Percentiles rank a stretch among this genome's conserved stretches.
Evolutionary conservation across 139 green algal genomes (phyloP).

Genomic region (Chlorella sp.): DNA sequence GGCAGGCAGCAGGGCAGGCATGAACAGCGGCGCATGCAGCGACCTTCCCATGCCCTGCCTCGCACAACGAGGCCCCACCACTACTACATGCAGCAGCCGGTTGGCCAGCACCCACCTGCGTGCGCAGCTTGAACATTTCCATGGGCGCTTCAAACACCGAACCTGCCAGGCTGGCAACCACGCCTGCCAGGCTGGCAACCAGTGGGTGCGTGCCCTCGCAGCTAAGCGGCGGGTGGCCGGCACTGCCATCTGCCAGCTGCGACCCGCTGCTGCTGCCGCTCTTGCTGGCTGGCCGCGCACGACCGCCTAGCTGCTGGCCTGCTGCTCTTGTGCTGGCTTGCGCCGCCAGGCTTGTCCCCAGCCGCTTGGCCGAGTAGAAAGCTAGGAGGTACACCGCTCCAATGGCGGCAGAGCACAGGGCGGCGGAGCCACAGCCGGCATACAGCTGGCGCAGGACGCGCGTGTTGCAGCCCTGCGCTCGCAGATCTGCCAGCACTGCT

Average conservation of each 20-base stretch:
- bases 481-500: constrained; percentile 51
- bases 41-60: neutral
- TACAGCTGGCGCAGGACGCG: constrained; percentile 50
- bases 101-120: constrained; percentile 38
- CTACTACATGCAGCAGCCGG: neutral
- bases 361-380: constrained; percentile 49
- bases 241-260: constrained; percentile 12
- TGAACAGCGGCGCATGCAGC: neutral
- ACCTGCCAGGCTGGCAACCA: constrained; percentile 31
- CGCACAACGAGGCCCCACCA: neutral
- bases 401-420: constrained; percentile 59
- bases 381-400: constrained; percentile 66
- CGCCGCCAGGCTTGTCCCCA: constrained; percentile 8
- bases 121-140: constrained; percentile 72
- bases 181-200: constrained; percentile 34
- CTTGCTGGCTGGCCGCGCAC: neutral
- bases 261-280: neutral
- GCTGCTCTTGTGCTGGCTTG: neutral
- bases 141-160: constrained; percentile 61
- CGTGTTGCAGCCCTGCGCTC: neutral
- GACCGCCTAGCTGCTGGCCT: neutral
- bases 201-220: constrained; percentile 34
- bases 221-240: neutral
- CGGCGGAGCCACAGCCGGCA: constrained; percentile 55
- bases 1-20: neutral